phyloP scores from a whole-genome alignment of 164 flowering plant genomes.

The Hamamelis virginiana region DNA sequence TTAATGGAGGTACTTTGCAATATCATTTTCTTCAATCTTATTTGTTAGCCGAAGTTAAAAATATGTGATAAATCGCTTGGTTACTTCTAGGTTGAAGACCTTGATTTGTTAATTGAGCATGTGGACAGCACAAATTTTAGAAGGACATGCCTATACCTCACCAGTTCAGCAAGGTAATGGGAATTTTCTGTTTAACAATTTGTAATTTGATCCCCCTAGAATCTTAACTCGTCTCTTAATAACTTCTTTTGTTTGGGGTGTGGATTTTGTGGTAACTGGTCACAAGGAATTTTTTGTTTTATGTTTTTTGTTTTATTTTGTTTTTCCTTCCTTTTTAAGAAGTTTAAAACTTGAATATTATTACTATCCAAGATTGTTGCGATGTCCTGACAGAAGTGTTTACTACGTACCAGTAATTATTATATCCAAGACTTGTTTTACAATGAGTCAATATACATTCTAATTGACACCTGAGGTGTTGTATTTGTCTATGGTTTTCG shows the following conservation, averaged over 20 bases:
- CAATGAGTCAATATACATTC: too few species aligned
- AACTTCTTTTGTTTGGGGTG: background rate
- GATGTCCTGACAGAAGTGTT: too few species aligned
- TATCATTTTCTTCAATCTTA: slow-evolving; percentile 1
- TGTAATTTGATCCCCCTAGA: background rate
- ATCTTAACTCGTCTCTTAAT: background rate
- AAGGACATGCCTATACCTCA: slow-evolving; percentile 86
- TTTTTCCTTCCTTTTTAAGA: too few species aligned
- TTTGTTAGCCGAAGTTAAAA: background rate
- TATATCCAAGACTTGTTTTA: too few species aligned
- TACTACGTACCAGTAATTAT: too few species aligned
- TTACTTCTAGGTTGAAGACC: slow-evolving; percentile 91
- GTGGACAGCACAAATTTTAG: slow-evolving; percentile 78
- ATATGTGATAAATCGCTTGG: background rate
- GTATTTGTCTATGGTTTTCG: too few species aligned
- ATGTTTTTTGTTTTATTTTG: too few species aligned
- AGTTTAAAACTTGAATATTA: background rate
- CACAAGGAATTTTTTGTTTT: background rate
- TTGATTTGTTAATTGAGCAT: slow-evolving; percentile 78
- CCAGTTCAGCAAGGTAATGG: slow-evolving; percentile 76
- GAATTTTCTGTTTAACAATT: background rate
- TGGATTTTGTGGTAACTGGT: background rate
- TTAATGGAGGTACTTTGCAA: slow-evolving; percentile 77
- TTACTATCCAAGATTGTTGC: too few species aligned
- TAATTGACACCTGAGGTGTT: too few species aligned